These are phyloP conservation scores for Penicillium glabrum DNA, from an alignment of 2,329 filamentous ascomycete species.

Conservation along the genomic window DNA sequence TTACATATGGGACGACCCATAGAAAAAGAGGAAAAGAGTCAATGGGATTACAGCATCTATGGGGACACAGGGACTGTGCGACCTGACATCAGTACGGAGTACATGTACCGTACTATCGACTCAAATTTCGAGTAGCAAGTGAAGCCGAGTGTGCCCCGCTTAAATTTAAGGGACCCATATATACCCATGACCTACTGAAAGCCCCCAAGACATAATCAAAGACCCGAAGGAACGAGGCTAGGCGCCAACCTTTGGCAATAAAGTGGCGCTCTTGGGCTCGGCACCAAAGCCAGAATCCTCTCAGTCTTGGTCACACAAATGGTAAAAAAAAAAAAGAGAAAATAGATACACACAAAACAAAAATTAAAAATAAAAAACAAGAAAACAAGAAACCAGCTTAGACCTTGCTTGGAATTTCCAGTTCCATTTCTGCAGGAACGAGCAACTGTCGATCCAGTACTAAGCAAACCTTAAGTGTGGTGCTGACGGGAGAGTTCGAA, in stretches of 20 bases:
- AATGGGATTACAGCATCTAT: neutral
- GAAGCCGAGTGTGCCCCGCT: neutral
- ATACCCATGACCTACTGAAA: neutral
- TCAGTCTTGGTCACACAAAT: neutral
- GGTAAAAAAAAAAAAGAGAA: neutral
- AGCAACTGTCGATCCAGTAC: slow-evolving; percentile 11
- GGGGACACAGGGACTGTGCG: neutral
- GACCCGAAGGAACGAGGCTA: neutral
- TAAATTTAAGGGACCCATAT: neutral
- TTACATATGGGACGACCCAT: neutral
- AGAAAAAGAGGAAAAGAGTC: neutral
- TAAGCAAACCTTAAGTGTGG: slow-evolving; percentile 2
- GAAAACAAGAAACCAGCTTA: neutral
- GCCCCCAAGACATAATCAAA: neutral
- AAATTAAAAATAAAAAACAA: neutral
- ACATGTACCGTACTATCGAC: neutral
- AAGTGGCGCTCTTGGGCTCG: slow-evolving; percentile 1
- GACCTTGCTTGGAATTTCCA: neutral
- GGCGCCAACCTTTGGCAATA: neutral
- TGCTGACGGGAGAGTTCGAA: neutral
- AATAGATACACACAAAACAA: too few species aligned
- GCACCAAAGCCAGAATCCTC: neutral
- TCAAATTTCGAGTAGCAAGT: neutral
- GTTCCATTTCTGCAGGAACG: slow-evolving; percentile 6
- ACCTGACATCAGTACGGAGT: neutral